Evolutionary conservation across 2,329 filamentous ascomycete genomes (phyloP).

Genomic region (Raffaelea arxii): DNA sequence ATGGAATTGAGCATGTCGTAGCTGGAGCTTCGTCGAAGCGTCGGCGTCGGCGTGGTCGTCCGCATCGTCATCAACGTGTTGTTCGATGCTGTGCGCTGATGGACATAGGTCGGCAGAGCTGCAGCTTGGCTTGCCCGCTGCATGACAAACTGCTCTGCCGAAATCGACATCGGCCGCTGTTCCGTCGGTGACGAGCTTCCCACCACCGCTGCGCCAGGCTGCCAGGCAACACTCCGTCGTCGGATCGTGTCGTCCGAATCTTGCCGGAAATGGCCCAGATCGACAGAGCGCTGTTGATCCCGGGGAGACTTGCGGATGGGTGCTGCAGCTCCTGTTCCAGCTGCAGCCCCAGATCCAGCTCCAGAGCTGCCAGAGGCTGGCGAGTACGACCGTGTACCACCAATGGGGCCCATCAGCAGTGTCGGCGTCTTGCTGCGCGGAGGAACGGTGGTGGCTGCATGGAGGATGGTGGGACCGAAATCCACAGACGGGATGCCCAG

Average conservation of each 20-base stretch:
- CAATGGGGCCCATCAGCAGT: slow-evolving; percentile 7
- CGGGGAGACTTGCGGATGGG: slow-evolving; percentile 11
- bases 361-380: too few species aligned
- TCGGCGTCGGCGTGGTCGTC: slow-evolving; percentile 31
- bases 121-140: slow-evolving; percentile 55
- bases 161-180: slow-evolving; percentile 36
- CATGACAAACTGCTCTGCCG: slow-evolving; percentile 75
- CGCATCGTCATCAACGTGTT: slow-evolving; percentile 32
- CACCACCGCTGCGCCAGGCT: slow-evolving; percentile 53
- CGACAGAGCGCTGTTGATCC: slow-evolving; percentile 15
- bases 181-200: slow-evolving; percentile 36
- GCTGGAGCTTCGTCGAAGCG: slow-evolving; percentile 30
- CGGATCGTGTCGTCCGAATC: slow-evolving; percentile 44
- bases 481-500: slow-evolving; percentile 64
- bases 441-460: slow-evolving; percentile 31
- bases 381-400: too few species aligned
- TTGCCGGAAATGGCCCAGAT: slow-evolving; percentile 31
- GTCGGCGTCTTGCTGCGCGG: slow-evolving; percentile 22
- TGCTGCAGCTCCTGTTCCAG: background rate
- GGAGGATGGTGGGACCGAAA: slow-evolving; percentile 76
- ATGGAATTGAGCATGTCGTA: slow-evolving; percentile 25
- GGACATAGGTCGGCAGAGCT: slow-evolving; percentile 43
- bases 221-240: slow-evolving; percentile 63
- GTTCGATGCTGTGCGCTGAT: slow-evolving; percentile 50
- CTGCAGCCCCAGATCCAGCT: background rate